Percentiles rank a stretch among this genome's conserved stretches.
Evolutionary conservation across 1,284 basidiomycete species (phyloP).

Genomic region (Malassezia yamatoensis): DNA sequence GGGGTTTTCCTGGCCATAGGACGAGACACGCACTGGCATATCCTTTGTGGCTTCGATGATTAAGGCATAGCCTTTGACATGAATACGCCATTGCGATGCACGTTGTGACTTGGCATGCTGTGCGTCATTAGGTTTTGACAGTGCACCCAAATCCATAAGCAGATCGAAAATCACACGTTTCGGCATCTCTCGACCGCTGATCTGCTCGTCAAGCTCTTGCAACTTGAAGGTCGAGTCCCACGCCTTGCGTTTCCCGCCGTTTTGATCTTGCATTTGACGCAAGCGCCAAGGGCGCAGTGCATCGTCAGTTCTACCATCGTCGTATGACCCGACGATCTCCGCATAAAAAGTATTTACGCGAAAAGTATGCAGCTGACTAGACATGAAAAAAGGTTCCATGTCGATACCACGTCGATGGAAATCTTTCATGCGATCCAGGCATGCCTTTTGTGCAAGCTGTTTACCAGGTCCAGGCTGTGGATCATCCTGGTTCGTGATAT

Average conservation of each 20-base stretch:
- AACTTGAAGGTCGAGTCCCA: conserved; percentile 34
- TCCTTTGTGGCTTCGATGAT: conserved; percentile 24
- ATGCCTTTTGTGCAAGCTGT: conserved; percentile 9
- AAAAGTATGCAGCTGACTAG: conserved; percentile 56
- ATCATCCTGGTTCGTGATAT: conserved; percentile 81
- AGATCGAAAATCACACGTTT: conserved; percentile 79
- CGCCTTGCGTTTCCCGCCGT: conserved; percentile 6
- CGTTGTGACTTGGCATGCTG: conserved; percentile 22
- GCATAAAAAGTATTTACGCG: conserved; percentile 60
- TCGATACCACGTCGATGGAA: conserved; percentile 67
- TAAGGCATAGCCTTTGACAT: conserved; percentile 60
- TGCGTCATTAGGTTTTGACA: conserved; percentile 17
- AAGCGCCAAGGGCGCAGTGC: conserved; percentile 15
- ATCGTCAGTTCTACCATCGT: conserved; percentile 29
- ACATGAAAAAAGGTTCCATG: conserved; percentile 86
- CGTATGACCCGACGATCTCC: conserved; percentile 39
- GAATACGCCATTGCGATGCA: conserved; percentile 65
- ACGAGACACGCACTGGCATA: conserved; percentile 36
- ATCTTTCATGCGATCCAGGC: conserved; percentile 20
- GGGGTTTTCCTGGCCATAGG: conserved; percentile 23
- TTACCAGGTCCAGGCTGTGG: conserved; percentile 47
- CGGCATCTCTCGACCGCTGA: conserved; percentile 57
- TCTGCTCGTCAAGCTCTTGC: conserved; percentile 40
- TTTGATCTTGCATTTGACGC: conserved; percentile 17
- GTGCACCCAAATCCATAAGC: conserved; percentile 62